Evolutionary conservation across 176 grass and related monocot genomes (phyloP).

Genomic region (Pontederia paniculata): DNA sequence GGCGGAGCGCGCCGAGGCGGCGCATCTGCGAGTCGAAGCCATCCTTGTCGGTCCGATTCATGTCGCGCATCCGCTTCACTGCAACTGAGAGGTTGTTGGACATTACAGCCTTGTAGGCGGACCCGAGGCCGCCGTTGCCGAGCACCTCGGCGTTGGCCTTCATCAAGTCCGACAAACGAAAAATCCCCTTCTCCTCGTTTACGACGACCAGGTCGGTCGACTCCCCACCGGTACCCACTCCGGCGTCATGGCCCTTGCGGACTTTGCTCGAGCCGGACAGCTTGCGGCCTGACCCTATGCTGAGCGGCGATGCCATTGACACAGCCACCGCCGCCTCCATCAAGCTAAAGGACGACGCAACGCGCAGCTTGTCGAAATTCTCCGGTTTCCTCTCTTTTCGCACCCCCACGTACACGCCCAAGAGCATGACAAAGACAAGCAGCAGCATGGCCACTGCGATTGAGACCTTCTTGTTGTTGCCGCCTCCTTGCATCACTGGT

Average conservation of each 20-base stretch:
- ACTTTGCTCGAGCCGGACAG: neutral
- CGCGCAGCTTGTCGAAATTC: neutral
- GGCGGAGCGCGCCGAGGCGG: constrained; percentile 8
- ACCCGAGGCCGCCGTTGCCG: constrained; percentile 20
- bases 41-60: constrained; percentile 18
- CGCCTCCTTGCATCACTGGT: too few relatives aligned
- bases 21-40: constrained; percentile 7
- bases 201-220: neutral
- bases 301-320: neutral
- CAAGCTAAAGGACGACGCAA: neutral
- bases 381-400: neutral
- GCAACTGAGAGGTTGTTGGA: constrained; percentile 6
- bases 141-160: constrained; percentile 24
- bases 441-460: too few relatives aligned
- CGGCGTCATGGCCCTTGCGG: neutral
- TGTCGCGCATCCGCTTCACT: constrained; percentile 21
- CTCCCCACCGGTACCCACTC: neutral
- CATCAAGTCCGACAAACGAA: constrained; percentile 17
- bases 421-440: neutral
- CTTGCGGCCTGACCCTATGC: neutral
- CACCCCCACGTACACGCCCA: too few relatives aligned
- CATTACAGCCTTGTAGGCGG: constrained; percentile 22
- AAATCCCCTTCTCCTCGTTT: constrained; percentile 11
- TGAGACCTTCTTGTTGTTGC: too few relatives aligned
- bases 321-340: neutral